Evolutionary conservation across 2,329 filamentous ascomycete genomes (phyloP), one percentile per base, ranked within the genome.

Genomic region (Aureobasidium namibiae): DNA sequence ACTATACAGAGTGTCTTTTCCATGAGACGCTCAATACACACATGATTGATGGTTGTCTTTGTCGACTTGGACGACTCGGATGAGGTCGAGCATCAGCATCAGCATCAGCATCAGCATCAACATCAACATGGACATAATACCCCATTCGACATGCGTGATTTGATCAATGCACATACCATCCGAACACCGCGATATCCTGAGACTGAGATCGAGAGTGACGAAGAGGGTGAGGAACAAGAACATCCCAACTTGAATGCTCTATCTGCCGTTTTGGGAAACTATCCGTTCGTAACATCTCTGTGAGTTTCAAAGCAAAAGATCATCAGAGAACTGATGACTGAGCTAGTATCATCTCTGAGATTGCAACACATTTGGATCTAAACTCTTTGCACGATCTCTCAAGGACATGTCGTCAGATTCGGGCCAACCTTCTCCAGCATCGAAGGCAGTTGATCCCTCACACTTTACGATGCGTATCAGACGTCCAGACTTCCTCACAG

Each of bases 381-480:
- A 96, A 92, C 72, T 87, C 89, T 14, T 82, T 96, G 67, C 87
- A 95, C 72, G 85, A 87, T 64, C 83, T 97, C 21, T 89, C 92
- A 54, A 83, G 83, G 58, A 91, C 90, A 59, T 95, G 90, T 71
- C 88, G 87, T 54, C 85, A 89, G 68, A 83, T 95, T 63, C 89
- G 89, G 65, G 80, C 81, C 60, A 89, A 86, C 65, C 81, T 97
- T 24, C 77, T 95, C 44, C 89, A 91, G 66, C 92, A 89, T 73
- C 87, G 90, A 67, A 79, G 78, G 52, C 83, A 88, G 64, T 81
- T 96, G 18, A 78, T 94, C 54, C 79, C 78, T 38, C 85, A 87
- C 62, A 92, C 90, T 1, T 79, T 96, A 53, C 90, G 85, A 63
- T 96, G 92, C 76, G 80, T 79, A 62, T 90, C 91, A 70, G 90